A percentile compares a stretch with the other conserved stretches of the same genome.
Conservation (phyloP, 2,329 filamentous ascomycete genomes). For the Myriosclerotinia duriaeana region DNA sequence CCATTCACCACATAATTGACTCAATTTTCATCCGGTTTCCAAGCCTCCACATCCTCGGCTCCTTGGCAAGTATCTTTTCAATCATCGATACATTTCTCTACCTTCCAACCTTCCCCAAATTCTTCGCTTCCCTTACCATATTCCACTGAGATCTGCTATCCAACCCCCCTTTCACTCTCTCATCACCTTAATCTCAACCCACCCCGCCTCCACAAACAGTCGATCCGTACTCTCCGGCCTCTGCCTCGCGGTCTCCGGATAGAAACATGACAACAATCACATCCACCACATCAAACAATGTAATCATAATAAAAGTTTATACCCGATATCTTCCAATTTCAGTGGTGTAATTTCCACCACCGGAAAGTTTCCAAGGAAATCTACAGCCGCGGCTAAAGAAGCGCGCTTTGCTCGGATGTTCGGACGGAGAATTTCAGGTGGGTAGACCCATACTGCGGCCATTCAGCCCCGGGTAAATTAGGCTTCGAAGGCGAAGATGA, state of each 20-base stretch:
- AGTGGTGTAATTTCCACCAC: not conserved
- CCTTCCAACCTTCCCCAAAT: not conserved
- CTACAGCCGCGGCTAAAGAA: not conserved
- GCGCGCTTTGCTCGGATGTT: slow-evolving; percentile 2
- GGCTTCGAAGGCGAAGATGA: not conserved
- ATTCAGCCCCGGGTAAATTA: not conserved
- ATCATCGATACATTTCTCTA: not conserved
- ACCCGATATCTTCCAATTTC: not conserved
- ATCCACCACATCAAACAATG: not conserved
- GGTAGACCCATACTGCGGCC: not conserved
- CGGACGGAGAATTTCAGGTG: not conserved
- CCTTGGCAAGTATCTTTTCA: not conserved
- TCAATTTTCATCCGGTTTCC: not conserved
- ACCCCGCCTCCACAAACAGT: not conserved
- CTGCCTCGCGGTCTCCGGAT: not conserved
- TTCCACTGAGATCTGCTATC: not conserved
- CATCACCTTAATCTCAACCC: not conserved
- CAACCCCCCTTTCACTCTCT: not conserved
- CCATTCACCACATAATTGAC: too few relatives aligned
- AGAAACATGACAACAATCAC: not conserved
- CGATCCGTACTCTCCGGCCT: not conserved
- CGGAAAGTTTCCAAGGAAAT: not conserved
- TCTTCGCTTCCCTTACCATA: not conserved
- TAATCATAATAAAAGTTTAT: slow-evolving; percentile 1
- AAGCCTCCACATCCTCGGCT: not conserved